phyloP scores from a whole-genome alignment of 306 rosid species.

The Castanospermum australe region DNA sequence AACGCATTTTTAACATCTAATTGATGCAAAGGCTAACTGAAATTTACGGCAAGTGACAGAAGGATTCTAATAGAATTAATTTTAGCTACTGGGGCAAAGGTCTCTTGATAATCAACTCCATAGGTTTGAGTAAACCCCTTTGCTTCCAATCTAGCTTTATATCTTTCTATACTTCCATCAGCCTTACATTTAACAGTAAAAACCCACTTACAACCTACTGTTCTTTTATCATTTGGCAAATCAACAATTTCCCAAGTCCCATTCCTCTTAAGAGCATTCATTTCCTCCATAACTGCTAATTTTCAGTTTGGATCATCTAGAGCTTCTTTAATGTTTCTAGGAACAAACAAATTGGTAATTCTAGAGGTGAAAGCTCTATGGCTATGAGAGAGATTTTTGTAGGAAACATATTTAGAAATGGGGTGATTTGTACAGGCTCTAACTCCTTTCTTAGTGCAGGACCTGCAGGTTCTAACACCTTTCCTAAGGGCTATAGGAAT shows the following conservation, averaged over 20 bases:
- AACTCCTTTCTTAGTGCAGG: neutral
- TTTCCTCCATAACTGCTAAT: too few species aligned
- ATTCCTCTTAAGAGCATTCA: neutral
- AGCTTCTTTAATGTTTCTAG: neutral
- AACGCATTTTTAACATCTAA: too few species aligned
- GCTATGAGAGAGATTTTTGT: neutral
- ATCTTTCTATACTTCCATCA: neutral
- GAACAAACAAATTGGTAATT: too few species aligned
- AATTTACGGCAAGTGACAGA: too few species aligned
- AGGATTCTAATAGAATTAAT: neutral
- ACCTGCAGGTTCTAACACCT: neutral
- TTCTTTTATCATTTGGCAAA: neutral
- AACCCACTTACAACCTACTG: neutral
- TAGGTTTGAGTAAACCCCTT: neutral
- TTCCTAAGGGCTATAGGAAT: neutral
- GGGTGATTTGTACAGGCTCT: neutral
- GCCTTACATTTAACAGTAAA: neutral
- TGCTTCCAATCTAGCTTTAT: neutral
- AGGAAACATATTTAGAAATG: neutral
- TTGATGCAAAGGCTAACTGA: too few species aligned
- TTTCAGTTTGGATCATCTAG: neutral
- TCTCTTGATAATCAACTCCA: too few species aligned
- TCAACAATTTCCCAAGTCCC: neutral
- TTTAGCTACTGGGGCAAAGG: neutral
- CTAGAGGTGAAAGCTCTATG: too few species aligned